Evolutionary conservation across 768 basidiomycete genomes (phyloP).

Genomic region (Brasilioporus rufonigricans): DNA sequence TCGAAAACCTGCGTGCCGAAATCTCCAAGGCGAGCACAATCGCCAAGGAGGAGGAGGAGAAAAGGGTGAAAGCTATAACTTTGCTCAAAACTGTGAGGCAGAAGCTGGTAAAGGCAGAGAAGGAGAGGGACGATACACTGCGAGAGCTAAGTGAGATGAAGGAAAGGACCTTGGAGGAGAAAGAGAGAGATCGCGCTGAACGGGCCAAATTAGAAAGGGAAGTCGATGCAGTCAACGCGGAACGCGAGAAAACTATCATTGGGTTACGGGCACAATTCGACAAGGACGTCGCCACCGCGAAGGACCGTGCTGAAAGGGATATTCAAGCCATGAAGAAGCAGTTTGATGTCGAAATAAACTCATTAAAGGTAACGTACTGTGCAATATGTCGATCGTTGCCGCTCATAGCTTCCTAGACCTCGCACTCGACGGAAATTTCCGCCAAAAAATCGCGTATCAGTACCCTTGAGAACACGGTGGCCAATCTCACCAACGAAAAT

Average conservation of each 20-base stretch:
- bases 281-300: slow-evolving; percentile 57
- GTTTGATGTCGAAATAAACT: slow-evolving; percentile 72
- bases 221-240: slow-evolving; percentile 55
- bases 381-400: slow-evolving; percentile 4
- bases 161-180: slow-evolving; percentile 53
- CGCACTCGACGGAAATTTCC: slow-evolving; percentile 65
- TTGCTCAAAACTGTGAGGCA: slow-evolving; percentile 93
- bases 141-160: slow-evolving; percentile 52
- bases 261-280: slow-evolving; percentile 68
- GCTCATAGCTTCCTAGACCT: slow-evolving; percentile 44
- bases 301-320: slow-evolving; percentile 77
- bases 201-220: slow-evolving; percentile 58
- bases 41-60: slow-evolving; percentile 96
- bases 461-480: slow-evolving; percentile 68
- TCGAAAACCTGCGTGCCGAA: slow-evolving; percentile 61
- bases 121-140: slow-evolving; percentile 79
- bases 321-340: slow-evolving; percentile 60
- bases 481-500: slow-evolving; percentile 70
- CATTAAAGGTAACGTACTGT: slow-evolving; percentile 55
- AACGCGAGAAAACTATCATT: slow-evolving; percentile 61
- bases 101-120: slow-evolving; percentile 96
- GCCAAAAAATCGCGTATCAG: slow-evolving; percentile 60
- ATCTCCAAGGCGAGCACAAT: slow-evolving; percentile 54
- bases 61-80: slow-evolving; percentile 89
- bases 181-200: slow-evolving; percentile 43